phyloP scores from a whole-genome alignment of 768 basidiomycete species.

The Suillus paluster region DNA sequence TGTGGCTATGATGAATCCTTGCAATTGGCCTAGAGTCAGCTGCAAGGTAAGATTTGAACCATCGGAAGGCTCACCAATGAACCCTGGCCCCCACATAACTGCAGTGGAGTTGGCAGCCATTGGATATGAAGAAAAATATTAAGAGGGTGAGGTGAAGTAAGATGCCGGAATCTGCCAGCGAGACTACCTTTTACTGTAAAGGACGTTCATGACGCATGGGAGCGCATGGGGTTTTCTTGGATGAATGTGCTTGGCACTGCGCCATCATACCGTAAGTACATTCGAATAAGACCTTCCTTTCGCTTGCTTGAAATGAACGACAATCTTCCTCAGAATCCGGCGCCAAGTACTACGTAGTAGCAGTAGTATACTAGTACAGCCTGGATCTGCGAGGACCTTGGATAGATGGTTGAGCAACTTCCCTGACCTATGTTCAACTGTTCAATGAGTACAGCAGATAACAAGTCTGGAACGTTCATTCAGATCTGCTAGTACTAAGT shows the following conservation, averaged over 20 bases:
- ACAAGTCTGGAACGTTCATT: not conserved
- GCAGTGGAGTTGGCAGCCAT: slow-evolving; percentile 11
- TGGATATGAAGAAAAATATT: not conserved
- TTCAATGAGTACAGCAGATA: not conserved
- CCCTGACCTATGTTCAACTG: not conserved
- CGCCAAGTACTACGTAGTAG: too few species aligned
- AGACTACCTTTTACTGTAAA: too few species aligned
- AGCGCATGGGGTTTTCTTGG: not conserved
- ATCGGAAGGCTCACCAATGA: slow-evolving; percentile 18
- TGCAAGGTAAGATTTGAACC: not conserved
- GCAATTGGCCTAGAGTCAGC: not conserved
- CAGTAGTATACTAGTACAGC: not conserved
- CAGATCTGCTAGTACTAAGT: too few species aligned
- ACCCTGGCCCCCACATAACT: slow-evolving; percentile 16
- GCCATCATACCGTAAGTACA: too few species aligned
- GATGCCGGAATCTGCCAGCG: too few species aligned
- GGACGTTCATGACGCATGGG: too few species aligned
- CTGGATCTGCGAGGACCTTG: not conserved
- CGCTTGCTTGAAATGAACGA: not conserved
- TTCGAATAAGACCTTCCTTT: not conserved
- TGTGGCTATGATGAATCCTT: slow-evolving; percentile 18
- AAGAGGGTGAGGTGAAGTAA: too few species aligned
- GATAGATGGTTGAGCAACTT: not conserved
- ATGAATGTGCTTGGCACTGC: not conserved
- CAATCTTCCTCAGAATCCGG: not conserved